Evolutionary conservation across 306 rosid species (phyloP), one percentile per base, ranked within the genome.

Genomic region (Nissolia schottii): DNA sequence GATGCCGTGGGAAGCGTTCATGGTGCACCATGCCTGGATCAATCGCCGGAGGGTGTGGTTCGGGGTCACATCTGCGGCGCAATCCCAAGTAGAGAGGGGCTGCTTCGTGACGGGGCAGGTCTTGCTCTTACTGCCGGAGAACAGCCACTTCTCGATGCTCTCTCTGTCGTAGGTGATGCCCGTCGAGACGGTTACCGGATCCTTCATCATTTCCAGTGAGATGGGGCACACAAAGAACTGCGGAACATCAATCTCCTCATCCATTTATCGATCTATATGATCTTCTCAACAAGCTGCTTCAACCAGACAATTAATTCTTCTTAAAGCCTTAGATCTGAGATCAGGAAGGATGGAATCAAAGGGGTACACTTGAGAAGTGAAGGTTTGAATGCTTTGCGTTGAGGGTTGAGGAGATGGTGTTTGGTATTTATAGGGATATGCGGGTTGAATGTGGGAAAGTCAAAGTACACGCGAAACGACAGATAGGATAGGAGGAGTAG

Each of bases 121-220:
- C 10, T 40, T 74, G 75, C 86, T 86, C 1, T 81, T 87, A n/a
- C n/a, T n/a, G 72, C 27, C 62, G 0, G 90, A 83, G 23, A 81
- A 91, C 1, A 94, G 53, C 98, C 98, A 94, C 40, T 78, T 90
- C 73, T 94, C 97, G 29, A 94, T 94, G 74, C 84, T 83, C 12
- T 85, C 92, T 3, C 98, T 69, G 66, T 91, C 97, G 81, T 94
- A 94, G 71, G 98, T 89, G 23, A 91, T 91, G 2, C 98, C 98
- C 0, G 97, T 81, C 7, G 88, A 77, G 18, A 94, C 75, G 0
- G 86, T 89, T 11, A 91, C 94, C 0, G 98, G 98, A 59, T 94
- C 98, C 40, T 89, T 94, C 98, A 94, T 91, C 77, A 94, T 85
- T 51, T 91, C 82, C 5, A 94, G 77, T 4, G 98, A 89, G 16